Base-by-base conservation (phyloP, 225 moss, liverwort and hornwort species). In the Bryum argenteum region DNA sequence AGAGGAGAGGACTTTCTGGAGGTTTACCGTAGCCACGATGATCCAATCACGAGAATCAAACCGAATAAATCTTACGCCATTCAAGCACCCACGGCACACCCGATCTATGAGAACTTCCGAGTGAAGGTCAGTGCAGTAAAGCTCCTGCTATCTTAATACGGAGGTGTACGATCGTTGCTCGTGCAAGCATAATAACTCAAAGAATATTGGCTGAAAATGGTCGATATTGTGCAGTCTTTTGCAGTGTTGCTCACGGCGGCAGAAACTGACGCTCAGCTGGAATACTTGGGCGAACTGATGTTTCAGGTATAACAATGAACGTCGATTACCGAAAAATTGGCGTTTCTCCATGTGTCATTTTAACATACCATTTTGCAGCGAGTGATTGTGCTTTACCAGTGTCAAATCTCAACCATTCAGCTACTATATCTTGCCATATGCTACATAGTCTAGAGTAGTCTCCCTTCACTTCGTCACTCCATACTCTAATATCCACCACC, bases 211-310 rank as follows among this genome's bases (percentile, higher is more conserved):
- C 28, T 58, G 28, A 58, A 14, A 24, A 11, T 8, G 16, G 58
- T 58, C 33, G 1, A 28, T 28, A 33, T 16, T 58, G 58, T 74
- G 77, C 82, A 94, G 94, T 84, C 91, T 54, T 94, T 94, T 79
- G 91, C 94, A 40, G 77, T 84, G 52, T 71, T 86, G 59, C 76
- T 94, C 54, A 77, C 78, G 18, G 79, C 77, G 40, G 82, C 89
- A 62, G 79, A 71, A 56, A 81, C 79, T 26, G 88, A 94, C 60
- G 81, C 78, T 56, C 91, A 94, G 71, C 81, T 94, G 22, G 71
- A 67, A 61, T 76, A 85, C 52, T 82, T 94, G 39, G 91, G 91
- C 40, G 94, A 94, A 75, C 87, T 94, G 8, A 94, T 94, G 94
- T 90, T 88, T 65, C 93, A 94, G 91, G 91, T 91, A 8, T 48